Base-by-base conservation (phyloP, 331 rosid species). In the Dryas integrifolia region DNA sequence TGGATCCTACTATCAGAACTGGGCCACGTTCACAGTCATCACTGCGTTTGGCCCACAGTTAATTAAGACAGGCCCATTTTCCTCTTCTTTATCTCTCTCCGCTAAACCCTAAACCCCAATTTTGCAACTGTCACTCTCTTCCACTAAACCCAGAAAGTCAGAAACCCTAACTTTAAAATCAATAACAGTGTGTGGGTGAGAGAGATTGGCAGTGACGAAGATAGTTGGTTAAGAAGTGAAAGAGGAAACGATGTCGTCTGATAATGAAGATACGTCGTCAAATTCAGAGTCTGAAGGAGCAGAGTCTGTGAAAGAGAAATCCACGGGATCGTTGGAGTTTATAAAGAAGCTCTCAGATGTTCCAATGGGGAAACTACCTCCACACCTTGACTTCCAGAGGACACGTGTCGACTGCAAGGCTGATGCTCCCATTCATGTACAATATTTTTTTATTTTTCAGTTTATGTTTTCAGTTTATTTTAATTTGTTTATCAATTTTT, bases 381-480 rank as follows among this genome's bases (percentile, higher is more conserved):
- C 92, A 0, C 88, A 79, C 21, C 72, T 95, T 4, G 88, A 92
- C 9, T 83, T 90, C 7, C 82, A 85, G 74, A 85, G 82, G 74
- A 88, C 97, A 0, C 96, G 95, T 3, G 97, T 89, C 57, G 78
- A 91, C 57, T 91, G 96, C 85, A 91, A 79, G 48, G 81, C 16
- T 24, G 98, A 92, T 70, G 98, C 99, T 74, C 98, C 98, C 55
- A 64, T 69, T 70, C 90, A 95, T 73, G 98, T 94, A 85, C 49
- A n/a, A 4, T 7, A 6, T 30, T 26, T 58, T 3, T 16, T 61
- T 21, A 7, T 16, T 30, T 71, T 2, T 11, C 49, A 10, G 41
- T 53, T 14, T 46, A 10, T 4, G 40, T 10, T 56, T 5, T 60
- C 13, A 9, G 26, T 5, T 72, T 15, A 41, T 13, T 26, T 6